These are phyloP conservation scores for Penicillium crustosum DNA, from an alignment of 2,329 filamentous ascomycete species.

Conservation along the genomic window DNA sequence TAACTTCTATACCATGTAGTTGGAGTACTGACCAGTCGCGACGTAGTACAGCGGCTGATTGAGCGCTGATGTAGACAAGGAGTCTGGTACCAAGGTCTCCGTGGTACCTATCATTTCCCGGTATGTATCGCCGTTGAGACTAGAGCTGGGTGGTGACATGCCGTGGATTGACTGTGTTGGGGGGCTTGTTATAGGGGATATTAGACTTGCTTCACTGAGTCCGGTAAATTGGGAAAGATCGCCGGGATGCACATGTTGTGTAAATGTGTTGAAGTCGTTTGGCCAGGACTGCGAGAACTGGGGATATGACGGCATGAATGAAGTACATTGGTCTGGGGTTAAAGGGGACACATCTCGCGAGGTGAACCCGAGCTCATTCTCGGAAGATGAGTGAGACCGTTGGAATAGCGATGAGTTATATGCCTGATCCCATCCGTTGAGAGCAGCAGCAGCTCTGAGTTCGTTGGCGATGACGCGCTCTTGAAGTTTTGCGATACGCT, in stretches of 20 bases:
- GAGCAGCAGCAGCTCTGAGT: conserved; percentile 29
- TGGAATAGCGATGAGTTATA: conserved; percentile 17
- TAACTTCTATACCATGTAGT: background rate
- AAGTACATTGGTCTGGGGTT: conserved; percentile 6
- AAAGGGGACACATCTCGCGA: conserved; percentile 1
- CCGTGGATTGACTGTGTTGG: background rate
- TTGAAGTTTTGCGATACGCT: conserved; percentile 37
- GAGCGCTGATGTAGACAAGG: background rate
- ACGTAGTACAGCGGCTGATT: conserved; percentile 20
- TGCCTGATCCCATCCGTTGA: conserved; percentile 31
- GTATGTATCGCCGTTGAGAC: background rate
- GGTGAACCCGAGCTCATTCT: conserved; percentile 2
- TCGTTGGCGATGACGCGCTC: conserved; percentile 38
- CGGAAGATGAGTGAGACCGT: background rate
- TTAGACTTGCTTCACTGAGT: background rate
- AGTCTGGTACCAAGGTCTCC: background rate
- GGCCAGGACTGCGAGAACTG: conserved; percentile 5
- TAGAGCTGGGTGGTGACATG: background rate
- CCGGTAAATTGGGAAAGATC: background rate
- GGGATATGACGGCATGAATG: conserved; percentile 4
- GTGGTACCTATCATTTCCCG: background rate
- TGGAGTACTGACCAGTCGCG: conserved; percentile 17
- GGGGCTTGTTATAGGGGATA: background rate
- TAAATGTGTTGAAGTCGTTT: background rate
- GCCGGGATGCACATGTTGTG: background rate